A percentile compares a stretch with the other conserved stretches of the same genome.
These are phyloP conservation scores for Phoma sp. DNA, from an alignment of 2,329 filamentous ascomycete species.

Conservation along the genomic window DNA sequence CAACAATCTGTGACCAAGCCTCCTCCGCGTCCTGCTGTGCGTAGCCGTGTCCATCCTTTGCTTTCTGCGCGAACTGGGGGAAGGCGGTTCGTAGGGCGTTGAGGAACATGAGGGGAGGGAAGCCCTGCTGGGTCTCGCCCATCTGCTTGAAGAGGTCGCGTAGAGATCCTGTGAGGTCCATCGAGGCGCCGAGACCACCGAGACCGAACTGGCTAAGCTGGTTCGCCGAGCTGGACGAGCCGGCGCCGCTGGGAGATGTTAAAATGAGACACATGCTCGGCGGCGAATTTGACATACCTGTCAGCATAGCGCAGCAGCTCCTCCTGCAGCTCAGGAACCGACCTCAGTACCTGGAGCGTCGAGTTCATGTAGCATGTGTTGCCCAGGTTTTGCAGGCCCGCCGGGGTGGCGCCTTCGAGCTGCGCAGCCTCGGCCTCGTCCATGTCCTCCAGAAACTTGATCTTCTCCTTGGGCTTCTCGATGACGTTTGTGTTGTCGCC, in stretches of 20 bases:
- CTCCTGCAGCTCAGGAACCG: conserved; percentile 88
- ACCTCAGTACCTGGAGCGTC: conserved; percentile 86
- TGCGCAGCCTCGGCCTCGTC: conserved; percentile 88
- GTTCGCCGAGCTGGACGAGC: conserved; percentile 39
- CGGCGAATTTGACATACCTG: conserved; percentile 33
- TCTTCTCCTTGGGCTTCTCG: conserved; percentile 75
- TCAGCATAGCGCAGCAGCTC: conserved; percentile 70
- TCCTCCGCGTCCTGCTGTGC: conserved; percentile 99
- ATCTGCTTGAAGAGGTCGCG: conserved; percentile 87
- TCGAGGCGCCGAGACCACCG: conserved; percentile 63
- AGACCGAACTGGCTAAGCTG: conserved; percentile 60
- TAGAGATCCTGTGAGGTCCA: conserved; percentile 78
- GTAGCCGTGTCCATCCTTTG: conserved; percentile 81
- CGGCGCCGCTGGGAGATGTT: conserved; percentile 36
- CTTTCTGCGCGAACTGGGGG: conserved; percentile 91
- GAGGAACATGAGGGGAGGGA: conserved; percentile 82
- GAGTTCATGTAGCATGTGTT: conserved; percentile 99
- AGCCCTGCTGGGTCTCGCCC: conserved; percentile 86
- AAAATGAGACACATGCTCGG: conserved; percentile 3
- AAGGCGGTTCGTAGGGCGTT: conserved; percentile 78
- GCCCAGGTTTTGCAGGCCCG: conserved; percentile 88
- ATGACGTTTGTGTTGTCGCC: conserved; percentile 66
- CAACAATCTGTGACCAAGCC: conserved; percentile 94
- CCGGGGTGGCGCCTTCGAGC: conserved; percentile 82
- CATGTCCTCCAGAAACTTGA: conserved; percentile 97